Percentiles rank a stretch among this genome's conserved stretches.
These are phyloP conservation scores for Perkinsus chesapeaki DNA, from an alignment of 169 alveolate species.

Conservation along the genomic window DNA sequence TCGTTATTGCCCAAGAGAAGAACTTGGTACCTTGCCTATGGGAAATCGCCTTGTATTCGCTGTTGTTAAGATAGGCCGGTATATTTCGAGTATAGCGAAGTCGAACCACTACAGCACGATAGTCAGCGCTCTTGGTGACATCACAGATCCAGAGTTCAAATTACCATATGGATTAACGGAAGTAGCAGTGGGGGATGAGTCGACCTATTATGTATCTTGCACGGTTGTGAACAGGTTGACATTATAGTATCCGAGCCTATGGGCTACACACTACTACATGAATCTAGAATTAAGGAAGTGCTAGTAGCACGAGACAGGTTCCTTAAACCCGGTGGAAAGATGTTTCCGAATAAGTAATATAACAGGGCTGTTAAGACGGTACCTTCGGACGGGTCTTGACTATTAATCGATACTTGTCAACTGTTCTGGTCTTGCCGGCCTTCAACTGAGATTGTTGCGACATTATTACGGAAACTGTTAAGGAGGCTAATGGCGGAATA, in stretches of 20 bases:
- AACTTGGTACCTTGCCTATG: slow-evolving; percentile 46
- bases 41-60: slow-evolving; percentile 2
- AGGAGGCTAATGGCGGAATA: no score
- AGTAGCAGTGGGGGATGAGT: neutral
- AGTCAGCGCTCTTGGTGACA: slow-evolving; percentile 41
- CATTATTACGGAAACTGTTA: no score
- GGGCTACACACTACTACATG: slow-evolving; percentile 54
- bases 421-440: neutral
- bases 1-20: slow-evolving; percentile 51
- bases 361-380: neutral
- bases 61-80: neutral
- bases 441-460: no score
- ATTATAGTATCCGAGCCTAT: slow-evolving; percentile 56
- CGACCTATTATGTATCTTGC: neutral
- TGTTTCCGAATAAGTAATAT: slow-evolving; percentile 44
- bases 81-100: slow-evolving; percentile 23
- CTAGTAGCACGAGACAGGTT: slow-evolving; percentile 56
- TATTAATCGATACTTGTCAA: neutral
- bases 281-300: slow-evolving; percentile 50
- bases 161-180: neutral
- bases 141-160: slow-evolving; percentile 47
- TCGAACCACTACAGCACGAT: slow-evolving; percentile 39
- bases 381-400: neutral
- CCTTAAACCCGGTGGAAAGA: slow-evolving; percentile 47
- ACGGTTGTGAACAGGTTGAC: slow-evolving; percentile 29